Evolutionary conservation across 345 rosid genomes (phyloP), one percentile per base, ranked within the genome.

Genomic region (Viola odorata): DNA sequence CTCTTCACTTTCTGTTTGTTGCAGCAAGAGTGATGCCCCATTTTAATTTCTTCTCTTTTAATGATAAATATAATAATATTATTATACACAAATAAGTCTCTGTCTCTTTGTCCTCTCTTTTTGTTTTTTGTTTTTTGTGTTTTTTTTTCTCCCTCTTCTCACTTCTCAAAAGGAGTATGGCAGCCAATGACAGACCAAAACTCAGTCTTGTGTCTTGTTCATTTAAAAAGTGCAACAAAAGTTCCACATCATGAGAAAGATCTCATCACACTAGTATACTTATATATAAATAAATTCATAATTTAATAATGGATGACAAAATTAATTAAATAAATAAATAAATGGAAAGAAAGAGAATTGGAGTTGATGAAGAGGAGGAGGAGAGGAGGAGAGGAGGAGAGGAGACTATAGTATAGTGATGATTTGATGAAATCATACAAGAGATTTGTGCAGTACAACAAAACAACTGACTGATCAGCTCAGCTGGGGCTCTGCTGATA

Each of bases 11-110:
- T 94, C 80, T 94, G 97, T 74, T 90, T 94, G 85, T 91, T 91
- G 78, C 99, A 94, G 80, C 99, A 94, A 0, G 96, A 94, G 69
- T 94, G 99, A 72, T 90, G 97, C 10, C 96, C 97, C 99, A 88
- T 84, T 37, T 69, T 55, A 64, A 23, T 54, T 56, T 64, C 60
- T 61, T 54, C 55, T 64, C 60, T 61, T 14, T 50, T 65, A 6
- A 42, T 42, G 45, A 0, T 42, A 42, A 23, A 23, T 23, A 23
- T 23, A 23, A 23, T 23, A 23, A 23, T 23, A 23, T 23, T 0
- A 23, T 23, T 23, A 23, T 2, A 23, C 32, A 23, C 1, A 23
- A 23, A 23, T 23, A 23, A 23, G 2, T 23, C 32, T 23, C 32
- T 23, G 32, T 23, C 32, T 23, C 32, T 23, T 23, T 23, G 32